Percentiles rank a stretch among this genome's conserved stretches.
Evolutionary conservation across 169 alveolate species (phyloP).

Genomic region (Plasmodium sp.): DNA sequence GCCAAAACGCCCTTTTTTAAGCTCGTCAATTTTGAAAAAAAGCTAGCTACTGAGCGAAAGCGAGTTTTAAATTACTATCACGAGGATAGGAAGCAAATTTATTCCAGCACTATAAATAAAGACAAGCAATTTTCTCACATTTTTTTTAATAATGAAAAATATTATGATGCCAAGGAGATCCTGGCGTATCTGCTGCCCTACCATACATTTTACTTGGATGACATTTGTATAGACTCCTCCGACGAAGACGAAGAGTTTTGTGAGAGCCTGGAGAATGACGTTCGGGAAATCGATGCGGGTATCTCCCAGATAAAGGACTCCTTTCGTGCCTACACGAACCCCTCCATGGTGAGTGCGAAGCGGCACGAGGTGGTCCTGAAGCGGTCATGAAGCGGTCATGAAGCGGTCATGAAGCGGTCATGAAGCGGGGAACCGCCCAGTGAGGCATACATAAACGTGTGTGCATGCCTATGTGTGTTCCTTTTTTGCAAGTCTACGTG

Average conservation of each 20-base stretch:
- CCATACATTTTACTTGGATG: slow-evolving; percentile 48
- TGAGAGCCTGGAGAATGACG: slow-evolving; percentile 3
- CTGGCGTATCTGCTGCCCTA: slow-evolving; percentile 54
- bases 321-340: slow-evolving; percentile 15
- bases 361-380: neutral
- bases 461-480: neutral
- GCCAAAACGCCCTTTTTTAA: slow-evolving; percentile 55
- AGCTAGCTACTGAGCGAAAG: slow-evolving; percentile 36
- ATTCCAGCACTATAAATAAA: slow-evolving; percentile 29
- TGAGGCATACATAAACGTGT: neutral
- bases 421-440: neutral
- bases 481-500: neutral
- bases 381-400: too few relatives aligned
- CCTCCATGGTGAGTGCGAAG: slow-evolving; percentile 11
- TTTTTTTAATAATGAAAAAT: slow-evolving; percentile 30
- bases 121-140: slow-evolving; percentile 65
- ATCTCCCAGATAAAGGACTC: slow-evolving; percentile 25
- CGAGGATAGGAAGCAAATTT: slow-evolving; percentile 55
- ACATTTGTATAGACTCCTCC: slow-evolving; percentile 14
- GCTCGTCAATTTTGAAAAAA: slow-evolving; percentile 48
- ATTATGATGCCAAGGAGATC: slow-evolving; percentile 62
- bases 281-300: slow-evolving; percentile 16
- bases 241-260: neutral
- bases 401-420: too few relatives aligned
- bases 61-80: slow-evolving; percentile 40